These are phyloP conservation scores for Pseudogymnoascus sp. DNA, from an alignment of 2,329 filamentous ascomycete species.

Conservation along the genomic window DNA sequence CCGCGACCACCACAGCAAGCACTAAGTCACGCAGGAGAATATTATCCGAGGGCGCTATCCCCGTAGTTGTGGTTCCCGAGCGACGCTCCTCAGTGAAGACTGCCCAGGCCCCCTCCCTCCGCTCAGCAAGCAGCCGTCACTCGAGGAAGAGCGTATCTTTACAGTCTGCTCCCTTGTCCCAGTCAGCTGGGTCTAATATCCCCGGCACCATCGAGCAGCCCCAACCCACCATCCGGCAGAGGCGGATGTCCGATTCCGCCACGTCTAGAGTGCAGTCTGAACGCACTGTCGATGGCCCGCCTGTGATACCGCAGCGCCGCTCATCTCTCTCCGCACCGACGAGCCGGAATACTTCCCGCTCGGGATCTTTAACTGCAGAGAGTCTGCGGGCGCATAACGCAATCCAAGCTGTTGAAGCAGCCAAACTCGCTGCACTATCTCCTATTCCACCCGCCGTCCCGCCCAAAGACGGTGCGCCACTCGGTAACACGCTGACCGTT, in stretches of 20 bases:
- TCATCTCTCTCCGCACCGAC: constrained; percentile 58
- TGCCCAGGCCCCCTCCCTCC: constrained; percentile 46
- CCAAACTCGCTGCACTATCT: constrained; percentile 11
- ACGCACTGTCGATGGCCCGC: constrained; percentile 56
- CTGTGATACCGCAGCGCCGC: constrained; percentile 47
- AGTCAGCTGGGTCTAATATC: constrained; percentile 37
- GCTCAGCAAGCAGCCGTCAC: constrained; percentile 54
- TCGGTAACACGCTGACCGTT: constrained; percentile 31
- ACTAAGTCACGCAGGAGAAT: constrained; percentile 51
- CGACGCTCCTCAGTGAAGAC: constrained; percentile 44
- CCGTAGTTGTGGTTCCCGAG: constrained; percentile 55
- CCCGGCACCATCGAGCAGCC: constrained; percentile 37
- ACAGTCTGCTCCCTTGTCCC: constrained; percentile 39
- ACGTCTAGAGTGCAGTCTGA: constrained; percentile 22
- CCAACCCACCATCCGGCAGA: constrained; percentile 18
- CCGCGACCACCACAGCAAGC: constrained; percentile 43
- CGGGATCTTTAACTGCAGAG: constrained; percentile 50
- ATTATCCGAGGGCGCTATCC: constrained; percentile 52
- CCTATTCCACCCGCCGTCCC: neutral
- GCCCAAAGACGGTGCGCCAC: neutral
- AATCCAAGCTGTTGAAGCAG: constrained; percentile 15
- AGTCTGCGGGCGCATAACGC: constrained; percentile 50
- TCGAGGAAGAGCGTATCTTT: constrained; percentile 45
- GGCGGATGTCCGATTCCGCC: constrained; percentile 26
- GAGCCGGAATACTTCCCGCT: constrained; percentile 49